Evolutionary conservation across 2,329 filamentous ascomycete species (phyloP).

Genomic region (Pseudocercospora ulei): DNA sequence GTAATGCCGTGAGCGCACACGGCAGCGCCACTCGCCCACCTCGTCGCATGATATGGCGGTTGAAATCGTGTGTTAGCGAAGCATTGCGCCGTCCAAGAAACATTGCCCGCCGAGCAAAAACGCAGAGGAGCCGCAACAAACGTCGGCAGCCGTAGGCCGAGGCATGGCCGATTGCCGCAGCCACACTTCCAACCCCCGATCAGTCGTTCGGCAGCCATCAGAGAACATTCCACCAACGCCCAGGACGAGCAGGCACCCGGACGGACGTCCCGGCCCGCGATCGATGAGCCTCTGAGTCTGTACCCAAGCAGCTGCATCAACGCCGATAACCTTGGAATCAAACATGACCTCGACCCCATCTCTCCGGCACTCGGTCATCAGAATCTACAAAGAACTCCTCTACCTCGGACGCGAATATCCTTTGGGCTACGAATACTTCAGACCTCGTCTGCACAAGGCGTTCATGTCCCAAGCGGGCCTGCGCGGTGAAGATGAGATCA

Average conservation of each 20-base stretch:
- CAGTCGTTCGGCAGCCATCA: no score
- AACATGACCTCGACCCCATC: constrained; percentile 26
- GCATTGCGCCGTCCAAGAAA: no score
- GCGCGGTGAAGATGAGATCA: constrained; percentile 64
- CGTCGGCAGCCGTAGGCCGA: no score
- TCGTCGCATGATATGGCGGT: no score
- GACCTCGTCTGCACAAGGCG: constrained; percentile 68
- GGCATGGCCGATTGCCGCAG: no score
- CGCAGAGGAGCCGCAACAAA: no score
- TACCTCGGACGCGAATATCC: constrained; percentile 80
- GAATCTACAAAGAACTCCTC: constrained; percentile 85
- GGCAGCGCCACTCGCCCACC: neutral
- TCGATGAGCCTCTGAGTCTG: constrained; percentile 1
- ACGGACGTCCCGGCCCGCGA: no score
- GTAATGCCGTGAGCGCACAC: neutral
- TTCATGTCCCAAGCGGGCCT: constrained; percentile 67
- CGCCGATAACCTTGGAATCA: constrained; percentile 1
- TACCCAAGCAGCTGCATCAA: neutral
- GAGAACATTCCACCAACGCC: no score
- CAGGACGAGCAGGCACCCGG: no score
- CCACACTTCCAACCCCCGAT: no score
- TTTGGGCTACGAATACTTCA: constrained; percentile 72
- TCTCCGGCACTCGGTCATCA: constrained; percentile 68
- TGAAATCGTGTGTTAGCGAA: no score
- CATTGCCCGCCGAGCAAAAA: no score